Base-by-base conservation (phyloP, 164 flowering plant species). In the Chimonanthus praecox region DNA sequence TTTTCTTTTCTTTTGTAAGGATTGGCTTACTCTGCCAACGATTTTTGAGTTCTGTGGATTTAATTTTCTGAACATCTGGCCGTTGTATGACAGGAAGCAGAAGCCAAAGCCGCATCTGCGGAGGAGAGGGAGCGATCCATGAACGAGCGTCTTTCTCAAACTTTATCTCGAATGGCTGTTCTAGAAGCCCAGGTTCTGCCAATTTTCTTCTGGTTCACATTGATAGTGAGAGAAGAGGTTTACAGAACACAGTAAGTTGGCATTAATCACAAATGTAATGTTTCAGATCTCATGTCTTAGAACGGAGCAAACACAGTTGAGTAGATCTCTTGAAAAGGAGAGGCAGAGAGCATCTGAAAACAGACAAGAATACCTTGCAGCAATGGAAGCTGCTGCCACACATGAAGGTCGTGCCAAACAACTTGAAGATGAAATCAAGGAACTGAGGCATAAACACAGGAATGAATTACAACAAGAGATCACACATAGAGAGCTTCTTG, bases 331-430 rank as follows among this genome's bases (percentile, higher is more conserved):
- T 75, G 99, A 94, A 72, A 96, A 96, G 83, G 99, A 96, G 80
- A 91, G 99, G 71, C 97, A 96, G 76, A 86, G 95, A 77, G 98
- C 99, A 67, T 90, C 95, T 82, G 99, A 96, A 84, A 88, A 84
- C 77, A 85, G 98, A 79, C 99, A 96, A 77, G 99, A 96, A 71
- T 94, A 87, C 80, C 93, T 96, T 76, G 95, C 93, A 61, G 86
- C 90, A 75, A 90, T 90, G 81, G 99, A 96, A 83, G 97, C 87
- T 82, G 97, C 94, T 77, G 98, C 94, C 71, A 94, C 97, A 69
- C 88, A 84, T 67, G 94, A 90, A 86, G 95, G 90, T 65, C 94
- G 91, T 78, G 94, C 84, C 70, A 87, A 83, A 76, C 99, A 96
- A 80, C 89, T 94, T 68, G 97, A 89, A 76, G 94, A 87, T 75